Base-by-base conservation (phyloP, 345 rosid species). In the Hypericum androsaemum region DNA sequence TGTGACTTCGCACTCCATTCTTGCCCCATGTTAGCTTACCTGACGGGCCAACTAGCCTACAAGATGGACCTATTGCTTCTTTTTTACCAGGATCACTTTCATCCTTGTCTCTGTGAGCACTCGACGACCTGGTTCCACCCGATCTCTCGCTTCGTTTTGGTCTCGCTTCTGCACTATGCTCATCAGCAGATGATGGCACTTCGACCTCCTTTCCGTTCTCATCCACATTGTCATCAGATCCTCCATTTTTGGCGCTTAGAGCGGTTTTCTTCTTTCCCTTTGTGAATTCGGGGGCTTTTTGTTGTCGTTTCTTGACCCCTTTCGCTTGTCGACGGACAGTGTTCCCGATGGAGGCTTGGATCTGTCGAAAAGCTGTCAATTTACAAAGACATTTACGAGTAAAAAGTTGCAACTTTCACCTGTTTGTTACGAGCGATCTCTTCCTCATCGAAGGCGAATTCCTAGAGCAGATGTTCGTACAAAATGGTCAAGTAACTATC, bases 21-120 rank as follows among this genome's bases (percentile, higher is more conserved):
- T 62, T 73, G 17, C 83, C 83, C 83, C 83, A 78, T 7, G 73
- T 59, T 40, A 72, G 72, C 70, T 68, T 63, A 54, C 72, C 80
- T 22, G 78, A 66, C 32, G 78, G 54, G 13, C 68, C 67, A 56
- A 70, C 58, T 54, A 72, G 65, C 53, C 61, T 59, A 52, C 61
- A 54, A 45, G 74, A 65, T 51, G 58, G 56, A 16, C 72, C 74
- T 58, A 61, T 41, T 44, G 77, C 53, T 45, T 74, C 80, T 54
- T 57, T 67, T 35, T 66, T 65, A 45, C 59, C 80, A 41, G 59
- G 28, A 32, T 73, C 78, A 49, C 67, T 75, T 60, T 67, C 76
- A 22, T 72, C 80, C 42, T 68, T 65, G 8, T 64, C 62, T 51
- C 74, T 68, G 54, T 75, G 74, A 32, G 65, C 56, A 61, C 52